Evolutionary conservation across 2,329 filamentous ascomycete genomes (phyloP).

Genomic region (Claviceps paspali): DNA sequence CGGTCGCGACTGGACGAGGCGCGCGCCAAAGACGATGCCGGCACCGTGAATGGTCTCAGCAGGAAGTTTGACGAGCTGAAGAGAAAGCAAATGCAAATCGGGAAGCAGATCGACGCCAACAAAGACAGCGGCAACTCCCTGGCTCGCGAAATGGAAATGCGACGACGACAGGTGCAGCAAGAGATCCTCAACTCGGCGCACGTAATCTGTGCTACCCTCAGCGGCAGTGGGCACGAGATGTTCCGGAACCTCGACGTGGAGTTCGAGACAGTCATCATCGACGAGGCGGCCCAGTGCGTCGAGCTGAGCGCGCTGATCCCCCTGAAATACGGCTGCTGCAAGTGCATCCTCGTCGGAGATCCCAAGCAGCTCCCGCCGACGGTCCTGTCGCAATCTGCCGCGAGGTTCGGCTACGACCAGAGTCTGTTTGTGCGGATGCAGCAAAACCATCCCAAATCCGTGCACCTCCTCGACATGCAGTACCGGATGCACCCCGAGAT

Average conservation of each 20-base stretch:
- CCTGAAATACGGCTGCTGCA: slow-evolving; percentile 90
- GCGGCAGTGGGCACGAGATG: slow-evolving; percentile 93
- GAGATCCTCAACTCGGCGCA: slow-evolving; percentile 82
- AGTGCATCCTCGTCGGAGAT: slow-evolving; percentile 94
- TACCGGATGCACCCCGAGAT: slow-evolving; percentile 99
- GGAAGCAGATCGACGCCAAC: slow-evolving; percentile 70
- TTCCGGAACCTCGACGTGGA: slow-evolving; percentile 89
- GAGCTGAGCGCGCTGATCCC: slow-evolving; percentile 93
- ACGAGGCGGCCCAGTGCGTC: slow-evolving; percentile 95
- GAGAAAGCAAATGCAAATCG: slow-evolving; percentile 56
- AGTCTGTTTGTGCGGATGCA: slow-evolving; percentile 98
- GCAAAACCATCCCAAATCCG: slow-evolving; percentile 69
- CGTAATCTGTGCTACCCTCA: slow-evolving; percentile 87
- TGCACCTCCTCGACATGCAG: slow-evolving; percentile 92
- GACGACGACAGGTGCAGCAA: slow-evolving; percentile 71
- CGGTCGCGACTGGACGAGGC: slow-evolving; percentile 56
- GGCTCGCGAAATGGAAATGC: slow-evolving; percentile 73
- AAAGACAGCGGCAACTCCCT: slow-evolving; percentile 75
- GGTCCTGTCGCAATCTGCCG: slow-evolving; percentile 84
- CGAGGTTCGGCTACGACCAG: slow-evolving; percentile 89
- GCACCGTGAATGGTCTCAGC: slow-evolving; percentile 40
- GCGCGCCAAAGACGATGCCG: slow-evolving; percentile 36
- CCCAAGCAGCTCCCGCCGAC: slow-evolving; percentile 95
- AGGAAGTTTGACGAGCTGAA: slow-evolving; percentile 67
- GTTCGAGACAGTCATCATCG: slow-evolving; percentile 96